Evolutionary conservation across 2,329 filamentous ascomycete species (phyloP).

Genomic region (Hortaea sp.): DNA sequence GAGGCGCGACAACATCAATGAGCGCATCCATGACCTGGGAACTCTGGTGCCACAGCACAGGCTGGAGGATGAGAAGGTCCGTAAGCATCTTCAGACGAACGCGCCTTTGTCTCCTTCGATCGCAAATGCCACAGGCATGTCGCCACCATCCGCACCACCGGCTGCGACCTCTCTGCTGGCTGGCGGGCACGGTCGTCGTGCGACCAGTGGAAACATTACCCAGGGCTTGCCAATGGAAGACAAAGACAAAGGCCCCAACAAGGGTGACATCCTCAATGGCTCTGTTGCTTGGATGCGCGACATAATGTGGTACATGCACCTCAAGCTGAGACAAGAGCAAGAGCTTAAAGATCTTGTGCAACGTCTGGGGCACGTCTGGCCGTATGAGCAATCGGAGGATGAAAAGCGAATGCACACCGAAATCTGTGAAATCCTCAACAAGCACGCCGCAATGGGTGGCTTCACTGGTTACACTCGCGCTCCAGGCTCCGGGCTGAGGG

Average conservation of each 20-base stretch:
- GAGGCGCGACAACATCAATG: conserved; percentile 95
- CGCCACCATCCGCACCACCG: conserved; percentile 53
- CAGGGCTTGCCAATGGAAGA: conserved; percentile 89
- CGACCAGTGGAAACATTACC: conserved; percentile 69
- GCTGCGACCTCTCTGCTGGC: conserved; percentile 75
- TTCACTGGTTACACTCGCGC: conserved; percentile 62
- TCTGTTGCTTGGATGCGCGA: conserved; percentile 95
- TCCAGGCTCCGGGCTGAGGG: conserved; percentile 73
- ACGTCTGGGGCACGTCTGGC: conserved; percentile 63
- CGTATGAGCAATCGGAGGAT: conserved; percentile 78
- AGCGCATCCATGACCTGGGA: conserved; percentile 92
- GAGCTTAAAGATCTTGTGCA: conserved; percentile 68
- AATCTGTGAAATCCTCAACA: conserved; percentile 74
- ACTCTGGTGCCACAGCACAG: conserved; percentile 85
- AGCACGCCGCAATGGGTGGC: conserved; percentile 66
- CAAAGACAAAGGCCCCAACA: conserved; percentile 97
- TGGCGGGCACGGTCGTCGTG: conserved; percentile 71
- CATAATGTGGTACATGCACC: conserved; percentile 91
- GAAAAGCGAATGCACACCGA: conserved; percentile 94
- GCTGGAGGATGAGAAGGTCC: conserved; percentile 91
- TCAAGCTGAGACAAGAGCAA: conserved; percentile 81
- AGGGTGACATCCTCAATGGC: conserved; percentile 95
- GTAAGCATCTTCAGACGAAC: conserved; percentile 88
- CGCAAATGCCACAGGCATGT: conserved; percentile 52
- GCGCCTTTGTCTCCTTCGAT: conserved; percentile 79